phyloP scores from a whole-genome alignment of 768 basidiomycete species.

The Candolleomyces aberdarensis region DNA sequence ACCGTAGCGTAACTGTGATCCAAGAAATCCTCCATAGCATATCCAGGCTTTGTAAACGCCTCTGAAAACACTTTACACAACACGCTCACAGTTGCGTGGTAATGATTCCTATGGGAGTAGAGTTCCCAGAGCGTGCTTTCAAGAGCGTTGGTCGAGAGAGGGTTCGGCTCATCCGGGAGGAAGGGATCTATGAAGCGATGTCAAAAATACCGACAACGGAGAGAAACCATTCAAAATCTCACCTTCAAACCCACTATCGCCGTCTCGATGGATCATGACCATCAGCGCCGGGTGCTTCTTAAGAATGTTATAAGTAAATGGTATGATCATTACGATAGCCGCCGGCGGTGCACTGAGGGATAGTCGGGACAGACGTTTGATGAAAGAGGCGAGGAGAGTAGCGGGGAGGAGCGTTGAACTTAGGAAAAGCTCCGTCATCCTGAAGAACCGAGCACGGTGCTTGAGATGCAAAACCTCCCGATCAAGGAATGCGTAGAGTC shows the following conservation, averaged over 20 bases:
- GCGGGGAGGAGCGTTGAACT: conserved; percentile 93
- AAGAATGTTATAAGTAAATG: conserved; percentile 92
- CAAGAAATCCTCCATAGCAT: conserved; percentile 92
- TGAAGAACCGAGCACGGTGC: conserved; percentile 93
- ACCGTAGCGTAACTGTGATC: conserved; percentile 91
- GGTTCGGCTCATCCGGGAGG: conserved; percentile 61
- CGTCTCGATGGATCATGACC: conserved; percentile 81
- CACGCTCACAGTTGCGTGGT: conserved; percentile 84
- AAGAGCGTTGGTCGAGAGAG: conserved; percentile 73
- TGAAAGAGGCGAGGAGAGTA: conserved; percentile 89
- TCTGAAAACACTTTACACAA: conserved; percentile 83
- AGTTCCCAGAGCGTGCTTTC: conserved; percentile 95
- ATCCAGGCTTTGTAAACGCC: conserved; percentile 91
- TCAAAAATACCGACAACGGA: neutral
- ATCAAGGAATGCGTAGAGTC: conserved; percentile 87
- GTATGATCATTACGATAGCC: conserved; percentile 86
- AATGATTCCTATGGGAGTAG: conserved; percentile 72
- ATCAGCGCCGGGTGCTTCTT: conserved; percentile 90
- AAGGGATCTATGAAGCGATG: conserved; percentile 58
- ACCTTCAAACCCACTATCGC: conserved; percentile 35
- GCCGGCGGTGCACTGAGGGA: conserved; percentile 86
- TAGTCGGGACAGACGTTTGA: conserved; percentile 86
- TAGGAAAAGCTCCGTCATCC: conserved; percentile 86
- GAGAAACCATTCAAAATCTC: neutral
- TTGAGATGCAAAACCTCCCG: conserved; percentile 86